Percentiles rank a stretch among this genome's conserved stretches.
Conservation (phyloP, 305 asterid genomes). For the Solanum hybrid region DNA sequence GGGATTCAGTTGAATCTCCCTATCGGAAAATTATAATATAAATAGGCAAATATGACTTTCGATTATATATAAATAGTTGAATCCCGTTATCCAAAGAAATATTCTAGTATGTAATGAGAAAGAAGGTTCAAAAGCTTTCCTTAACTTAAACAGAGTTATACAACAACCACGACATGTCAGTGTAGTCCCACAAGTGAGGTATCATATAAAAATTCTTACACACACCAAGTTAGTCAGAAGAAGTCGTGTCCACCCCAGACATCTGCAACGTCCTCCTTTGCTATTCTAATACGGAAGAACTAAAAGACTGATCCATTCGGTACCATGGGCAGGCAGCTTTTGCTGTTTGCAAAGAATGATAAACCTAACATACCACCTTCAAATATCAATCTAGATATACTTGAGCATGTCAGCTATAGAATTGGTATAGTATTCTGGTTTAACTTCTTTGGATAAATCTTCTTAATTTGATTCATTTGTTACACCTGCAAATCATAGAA, state of each 20-base stretch:
- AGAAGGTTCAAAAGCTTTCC: neutral
- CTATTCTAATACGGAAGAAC: neutral
- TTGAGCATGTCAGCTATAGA: neutral
- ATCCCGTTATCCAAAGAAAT: neutral
- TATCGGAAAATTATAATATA: too few relatives aligned
- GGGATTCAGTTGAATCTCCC: too few relatives aligned
- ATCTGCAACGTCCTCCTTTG: neutral
- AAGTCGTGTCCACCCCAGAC: neutral
- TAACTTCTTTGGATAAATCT: conserved; percentile 43
- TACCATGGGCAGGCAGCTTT: neutral
- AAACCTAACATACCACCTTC: neutral
- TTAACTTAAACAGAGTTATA: neutral
- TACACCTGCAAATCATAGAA: conserved; percentile 44
- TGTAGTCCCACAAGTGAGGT: neutral
- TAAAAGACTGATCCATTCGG: neutral
- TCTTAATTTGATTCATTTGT: conserved; percentile 42
- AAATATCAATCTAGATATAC: conserved; percentile 31
- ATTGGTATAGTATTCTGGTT: conserved; percentile 47
- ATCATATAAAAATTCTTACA: neutral
- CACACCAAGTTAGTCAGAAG: neutral
- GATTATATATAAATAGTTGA: neutral
- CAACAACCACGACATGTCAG: neutral
- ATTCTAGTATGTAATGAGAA: neutral
- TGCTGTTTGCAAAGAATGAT: neutral
- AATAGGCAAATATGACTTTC: neutral